phyloP scores from a whole-genome alignment of 2,329 filamentous ascomycete species.

The Fusarium nurragi region DNA sequence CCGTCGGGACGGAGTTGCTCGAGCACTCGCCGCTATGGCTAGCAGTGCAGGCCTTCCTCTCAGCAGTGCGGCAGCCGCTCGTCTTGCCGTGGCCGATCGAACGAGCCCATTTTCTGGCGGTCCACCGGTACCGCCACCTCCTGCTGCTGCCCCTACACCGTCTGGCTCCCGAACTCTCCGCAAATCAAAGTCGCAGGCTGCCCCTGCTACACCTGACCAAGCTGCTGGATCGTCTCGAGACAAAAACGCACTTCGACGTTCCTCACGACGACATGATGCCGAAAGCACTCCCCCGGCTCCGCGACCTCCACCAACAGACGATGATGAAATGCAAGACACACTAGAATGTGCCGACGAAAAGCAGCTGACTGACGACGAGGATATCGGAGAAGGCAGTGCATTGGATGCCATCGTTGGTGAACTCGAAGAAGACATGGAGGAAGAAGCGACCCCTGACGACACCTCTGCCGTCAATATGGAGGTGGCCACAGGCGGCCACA shows the following conservation, averaged over 20 bases:
- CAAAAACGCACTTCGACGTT: slow-evolving; percentile 69
- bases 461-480: slow-evolving; percentile 92
- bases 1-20: slow-evolving; percentile 71
- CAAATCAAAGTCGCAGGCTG: slow-evolving; percentile 60
- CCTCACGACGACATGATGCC: slow-evolving; percentile 67
- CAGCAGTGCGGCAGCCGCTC: slow-evolving; percentile 56
- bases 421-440: slow-evolving; percentile 84
- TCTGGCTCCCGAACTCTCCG: slow-evolving; percentile 57
- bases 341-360: slow-evolving; percentile 95
- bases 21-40: slow-evolving; percentile 79
- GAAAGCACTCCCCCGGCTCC: slow-evolving; percentile 62
- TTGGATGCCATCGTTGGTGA: slow-evolving; percentile 92
- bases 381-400: slow-evolving; percentile 71
- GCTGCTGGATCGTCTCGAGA: slow-evolving; percentile 62
- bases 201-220: slow-evolving; percentile 57
- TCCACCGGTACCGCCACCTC: slow-evolving; percentile 52
- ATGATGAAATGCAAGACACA: slow-evolving; percentile 72
- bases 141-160: slow-evolving; percentile 50
- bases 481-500: slow-evolving; percentile 83
- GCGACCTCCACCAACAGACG: slow-evolving; percentile 64
- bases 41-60: slow-evolving; percentile 72
- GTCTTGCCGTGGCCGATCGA: slow-evolving; percentile 56
- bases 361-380: slow-evolving; percentile 77
- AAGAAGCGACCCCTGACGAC: slow-evolving; percentile 68
- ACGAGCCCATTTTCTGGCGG: slow-evolving; percentile 49